Evolutionary conservation across 164 flowering plant species (phyloP).

Genomic region (Nelumbo lutea): DNA sequence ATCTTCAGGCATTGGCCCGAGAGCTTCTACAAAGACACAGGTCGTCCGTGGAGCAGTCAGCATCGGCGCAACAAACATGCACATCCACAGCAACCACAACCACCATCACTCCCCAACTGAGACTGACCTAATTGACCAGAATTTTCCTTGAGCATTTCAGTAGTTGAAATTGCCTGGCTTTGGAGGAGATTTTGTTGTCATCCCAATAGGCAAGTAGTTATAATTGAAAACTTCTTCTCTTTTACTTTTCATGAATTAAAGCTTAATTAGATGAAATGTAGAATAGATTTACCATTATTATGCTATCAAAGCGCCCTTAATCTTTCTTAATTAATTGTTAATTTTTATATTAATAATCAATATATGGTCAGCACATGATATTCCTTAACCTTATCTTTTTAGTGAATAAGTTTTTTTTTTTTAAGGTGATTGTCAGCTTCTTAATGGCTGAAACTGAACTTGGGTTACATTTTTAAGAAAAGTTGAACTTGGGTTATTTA

Average conservation of each 20-base stretch:
- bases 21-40: constrained; percentile 51
- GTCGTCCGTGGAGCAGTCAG: constrained; percentile 22
- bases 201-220: not conserved
- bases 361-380: too few species aligned
- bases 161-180: not conserved
- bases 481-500: too few species aligned
- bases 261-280: not conserved
- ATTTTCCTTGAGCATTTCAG: not conserved
- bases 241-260: not conserved
- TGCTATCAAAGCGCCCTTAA: too few species aligned
- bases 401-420: too few species aligned
- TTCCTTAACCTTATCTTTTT: too few species aligned
- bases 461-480: too few species aligned
- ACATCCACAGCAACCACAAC: constrained; percentile 11
- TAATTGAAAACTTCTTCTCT: not conserved
- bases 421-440: too few species aligned
- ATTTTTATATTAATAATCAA: too few species aligned
- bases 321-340: too few species aligned
- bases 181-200: not conserved
- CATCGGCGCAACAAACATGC: constrained; percentile 26
- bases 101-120: constrained; percentile 31
- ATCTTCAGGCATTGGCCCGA: constrained; percentile 54
- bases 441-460: too few species aligned
- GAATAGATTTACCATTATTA: not conserved
- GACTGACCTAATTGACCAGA: constrained; percentile 11